Conservation (phyloP, 768 basidiomycete genomes). For the Amylocystis lapponica region DNA sequence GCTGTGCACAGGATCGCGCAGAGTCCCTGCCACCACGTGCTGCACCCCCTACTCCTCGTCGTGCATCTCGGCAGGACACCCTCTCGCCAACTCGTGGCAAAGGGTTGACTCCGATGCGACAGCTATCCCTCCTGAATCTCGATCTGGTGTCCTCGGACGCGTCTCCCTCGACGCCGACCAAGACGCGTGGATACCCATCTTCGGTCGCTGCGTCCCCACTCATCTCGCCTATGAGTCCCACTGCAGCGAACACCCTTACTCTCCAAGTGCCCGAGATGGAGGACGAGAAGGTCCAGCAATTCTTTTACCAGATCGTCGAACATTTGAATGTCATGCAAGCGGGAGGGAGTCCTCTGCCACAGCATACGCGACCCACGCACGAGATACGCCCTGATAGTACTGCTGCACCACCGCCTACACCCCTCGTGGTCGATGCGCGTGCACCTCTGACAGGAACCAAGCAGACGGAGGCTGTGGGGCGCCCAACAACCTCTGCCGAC, state of each 20-base stretch:
- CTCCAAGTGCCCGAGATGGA: constrained; percentile 57
- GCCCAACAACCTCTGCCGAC: not conserved
- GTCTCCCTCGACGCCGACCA: not conserved
- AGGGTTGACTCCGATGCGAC: constrained; percentile 13
- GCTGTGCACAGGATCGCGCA: constrained; percentile 14
- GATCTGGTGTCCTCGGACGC: not conserved
- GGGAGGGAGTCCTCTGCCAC: not conserved
- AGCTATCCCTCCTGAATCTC: constrained; percentile 4
- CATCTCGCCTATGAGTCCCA: not conserved
- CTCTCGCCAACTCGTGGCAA: constrained; percentile 12
- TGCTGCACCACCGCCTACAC: constrained; percentile 3
- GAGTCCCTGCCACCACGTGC: constrained; percentile 43
- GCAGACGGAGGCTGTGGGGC: not conserved
- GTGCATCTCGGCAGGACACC: constrained; percentile 34
- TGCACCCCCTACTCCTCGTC: constrained; percentile 57
- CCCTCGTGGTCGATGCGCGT: not conserved
- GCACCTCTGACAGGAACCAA: constrained; percentile 7
- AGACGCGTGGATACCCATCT: constrained; percentile 6
- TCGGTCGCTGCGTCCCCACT: constrained; percentile 2
- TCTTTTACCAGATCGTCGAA: constrained; percentile 81
- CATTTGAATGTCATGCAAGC: constrained; percentile 72
- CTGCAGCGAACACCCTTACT: not conserved
- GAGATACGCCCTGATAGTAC: constrained; percentile 10
- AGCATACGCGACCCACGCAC: constrained; percentile 4
- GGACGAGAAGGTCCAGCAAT: constrained; percentile 73